Base-by-base conservation (phyloP, 1,139 yeast species). In the Yamadazyma dushanensis region DNA sequence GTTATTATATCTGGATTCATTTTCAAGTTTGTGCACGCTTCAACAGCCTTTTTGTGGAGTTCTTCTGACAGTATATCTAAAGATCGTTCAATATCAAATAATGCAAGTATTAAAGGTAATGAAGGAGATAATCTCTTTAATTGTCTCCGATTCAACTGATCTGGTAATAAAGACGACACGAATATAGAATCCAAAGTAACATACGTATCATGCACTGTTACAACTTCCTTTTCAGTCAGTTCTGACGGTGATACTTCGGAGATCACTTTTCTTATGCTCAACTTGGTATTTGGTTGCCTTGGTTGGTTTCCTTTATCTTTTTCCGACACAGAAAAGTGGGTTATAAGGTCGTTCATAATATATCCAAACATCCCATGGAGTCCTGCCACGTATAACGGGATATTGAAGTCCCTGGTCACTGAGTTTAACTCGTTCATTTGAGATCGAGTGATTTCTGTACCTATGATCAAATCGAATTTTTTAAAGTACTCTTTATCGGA, bases 301-400 rank as follows among this genome's bases (percentile, higher is more conserved):
- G 74, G 45, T 62, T 73, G 61, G 48, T 78, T 76, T 33, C 86
- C 80, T 46, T 71, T 66, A 31, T 66, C 69, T 43, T 53, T 55
- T 36, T 59, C 67, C 2, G 59, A 47, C 4, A 59, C 61, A 21
- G 79, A 76, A 28, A 68, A 65, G 57, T 87, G 90, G 36, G 70
- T 59, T 14, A 88, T 76, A 41, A 92, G 68, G 57, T 94, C 98
- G 3, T 81, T 80, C 51, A 90, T 80, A 2, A 87, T 73, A 53
- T 78, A 86, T 1, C 96, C 97, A 56, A 76, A 88, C 56, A 89
- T 63, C 0, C 98, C 98, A 55, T 83, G 85, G 7, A 80, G 55
- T 0, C 83, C 84, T 0, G 87, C 64, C 4, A 77, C 72, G 55
- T 86, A 88, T 27, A 92, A 66, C 2, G 95, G 87, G 22, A 81